A percentile compares a stretch with the other conserved stretches of the same genome.
Conservation (phyloP, 2,329 filamentous ascomycete species). For the Colletotrichum simmondsii region DNA sequence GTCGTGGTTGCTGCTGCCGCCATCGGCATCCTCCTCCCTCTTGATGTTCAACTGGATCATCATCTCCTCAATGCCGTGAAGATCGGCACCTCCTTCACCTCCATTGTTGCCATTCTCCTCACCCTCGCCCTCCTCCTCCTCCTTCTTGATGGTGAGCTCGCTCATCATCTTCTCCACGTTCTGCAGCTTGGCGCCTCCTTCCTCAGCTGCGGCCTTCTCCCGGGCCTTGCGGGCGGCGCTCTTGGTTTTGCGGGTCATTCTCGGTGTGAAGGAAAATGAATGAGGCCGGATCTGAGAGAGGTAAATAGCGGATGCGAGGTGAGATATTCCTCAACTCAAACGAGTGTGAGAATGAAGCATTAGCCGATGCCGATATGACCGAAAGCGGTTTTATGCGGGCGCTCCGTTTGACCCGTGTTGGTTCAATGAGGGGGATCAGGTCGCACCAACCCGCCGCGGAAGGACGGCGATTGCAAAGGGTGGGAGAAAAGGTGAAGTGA, state of each 20-base stretch:
- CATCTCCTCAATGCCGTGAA: not conserved
- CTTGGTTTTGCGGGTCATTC: not conserved
- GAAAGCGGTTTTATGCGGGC: not conserved
- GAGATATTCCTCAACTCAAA: not conserved
- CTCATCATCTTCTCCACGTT: not conserved
- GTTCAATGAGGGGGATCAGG: not conserved
- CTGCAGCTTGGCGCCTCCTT: not conserved
- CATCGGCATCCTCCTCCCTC: not conserved
- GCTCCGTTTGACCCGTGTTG: not conserved
- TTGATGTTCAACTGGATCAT: not conserved
- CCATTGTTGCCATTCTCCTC: not conserved
- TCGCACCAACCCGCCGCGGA: not conserved
- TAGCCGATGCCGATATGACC: not conserved
- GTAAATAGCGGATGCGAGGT: not conserved
- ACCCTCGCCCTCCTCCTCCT: no score
- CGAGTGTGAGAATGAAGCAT: not conserved
- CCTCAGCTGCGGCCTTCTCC: not conserved
- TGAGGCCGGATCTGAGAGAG: not conserved
- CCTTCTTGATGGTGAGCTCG: not conserved
- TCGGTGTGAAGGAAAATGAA: not conserved
- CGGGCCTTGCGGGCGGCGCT: not conserved
- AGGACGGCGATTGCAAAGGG: not conserved
- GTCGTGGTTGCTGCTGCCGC: not conserved
- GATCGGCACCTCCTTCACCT: not conserved
- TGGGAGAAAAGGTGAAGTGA: not conserved